Conservation (phyloP, 2,329 filamentous ascomycete species). For the Colletotrichum lini region DNA sequence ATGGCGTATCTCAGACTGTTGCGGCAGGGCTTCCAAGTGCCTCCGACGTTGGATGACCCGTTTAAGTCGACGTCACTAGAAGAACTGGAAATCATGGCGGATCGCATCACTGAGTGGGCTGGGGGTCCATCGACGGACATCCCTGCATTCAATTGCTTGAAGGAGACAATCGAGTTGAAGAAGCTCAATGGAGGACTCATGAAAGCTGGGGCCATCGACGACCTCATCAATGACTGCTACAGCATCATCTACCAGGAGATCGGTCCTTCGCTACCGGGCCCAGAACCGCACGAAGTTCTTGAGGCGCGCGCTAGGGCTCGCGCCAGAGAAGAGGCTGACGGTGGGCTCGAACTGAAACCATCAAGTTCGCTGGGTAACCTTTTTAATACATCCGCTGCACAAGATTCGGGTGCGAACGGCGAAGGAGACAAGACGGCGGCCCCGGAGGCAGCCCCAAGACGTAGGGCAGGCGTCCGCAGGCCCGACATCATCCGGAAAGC, state of each 20-base stretch:
- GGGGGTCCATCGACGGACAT: constrained; percentile 56
- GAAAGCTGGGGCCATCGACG: constrained; percentile 89
- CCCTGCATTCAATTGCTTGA: constrained; percentile 67
- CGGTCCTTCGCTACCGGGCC: constrained; percentile 69
- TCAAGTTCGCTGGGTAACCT: constrained; percentile 58
- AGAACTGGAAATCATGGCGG: constrained; percentile 71
- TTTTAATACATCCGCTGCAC: constrained; percentile 58
- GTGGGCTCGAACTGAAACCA: constrained; percentile 53
- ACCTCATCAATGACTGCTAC: constrained; percentile 94
- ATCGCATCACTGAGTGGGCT: constrained; percentile 70
- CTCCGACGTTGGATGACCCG: constrained; percentile 64
- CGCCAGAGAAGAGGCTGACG: constrained; percentile 59
- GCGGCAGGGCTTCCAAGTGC: constrained; percentile 63
- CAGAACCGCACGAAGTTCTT: constrained; percentile 62
- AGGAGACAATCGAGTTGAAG: constrained; percentile 71
- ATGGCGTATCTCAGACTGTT: constrained; percentile 68
- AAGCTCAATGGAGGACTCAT: constrained; percentile 89
- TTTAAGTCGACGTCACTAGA: constrained; percentile 69
- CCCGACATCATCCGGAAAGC: constrained; percentile 74
- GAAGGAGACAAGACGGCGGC: constrained; percentile 53
- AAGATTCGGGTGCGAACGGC: constrained; percentile 58
- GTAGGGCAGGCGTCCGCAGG: constrained; percentile 64
- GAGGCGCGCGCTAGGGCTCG: constrained; percentile 58
- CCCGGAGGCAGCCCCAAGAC: constrained; percentile 57
- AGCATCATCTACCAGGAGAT: constrained; percentile 80